Conservation (phyloP, 2,329 filamentous ascomycete species). For the Trichophyton benhamiae region DNA sequence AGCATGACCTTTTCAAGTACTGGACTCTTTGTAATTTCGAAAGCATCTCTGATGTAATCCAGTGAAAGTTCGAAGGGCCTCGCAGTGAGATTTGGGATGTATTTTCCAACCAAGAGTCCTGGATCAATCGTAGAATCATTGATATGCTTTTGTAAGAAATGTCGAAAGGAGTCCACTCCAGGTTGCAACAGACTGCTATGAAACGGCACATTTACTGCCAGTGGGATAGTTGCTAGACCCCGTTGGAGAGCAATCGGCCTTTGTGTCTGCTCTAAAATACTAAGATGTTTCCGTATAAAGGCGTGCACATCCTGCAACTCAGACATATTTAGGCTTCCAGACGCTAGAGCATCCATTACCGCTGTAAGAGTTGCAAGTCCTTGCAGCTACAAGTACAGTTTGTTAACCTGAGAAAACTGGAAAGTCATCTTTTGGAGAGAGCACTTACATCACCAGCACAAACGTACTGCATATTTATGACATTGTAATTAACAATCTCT, state of each 20-base stretch:
- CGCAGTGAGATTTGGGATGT: not conserved
- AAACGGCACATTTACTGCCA: constrained; percentile 25
- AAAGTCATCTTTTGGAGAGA: not conserved
- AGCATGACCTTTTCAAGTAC: not conserved
- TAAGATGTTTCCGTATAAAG: not conserved
- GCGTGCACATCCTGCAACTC: not conserved
- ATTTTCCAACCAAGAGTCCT: not conserved
- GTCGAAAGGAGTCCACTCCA: constrained; percentile 21
- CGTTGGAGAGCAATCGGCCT: constrained; percentile 4
- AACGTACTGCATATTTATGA: constrained; percentile 59
- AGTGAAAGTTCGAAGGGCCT: not conserved
- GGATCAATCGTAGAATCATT: constrained; percentile 16
- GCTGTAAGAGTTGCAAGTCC: constrained; percentile 56
- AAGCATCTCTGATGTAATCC: not conserved
- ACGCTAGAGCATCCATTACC: constrained; percentile 77
- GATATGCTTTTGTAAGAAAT: constrained; percentile 19
- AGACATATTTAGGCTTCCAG: not conserved
- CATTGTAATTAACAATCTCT: constrained; percentile 95
- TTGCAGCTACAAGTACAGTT: constrained; percentile 34
- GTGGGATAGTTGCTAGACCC: constrained; percentile 22
- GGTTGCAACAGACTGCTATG: constrained; percentile 19
- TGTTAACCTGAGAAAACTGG: not conserved
- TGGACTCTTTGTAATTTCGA: not conserved
- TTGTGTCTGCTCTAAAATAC: not conserved
- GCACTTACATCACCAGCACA: constrained; percentile 48